These are phyloP conservation scores for Cyphellophora europaea DNA, from an alignment of 2,329 filamentous ascomycete species.

Conservation along the genomic window DNA sequence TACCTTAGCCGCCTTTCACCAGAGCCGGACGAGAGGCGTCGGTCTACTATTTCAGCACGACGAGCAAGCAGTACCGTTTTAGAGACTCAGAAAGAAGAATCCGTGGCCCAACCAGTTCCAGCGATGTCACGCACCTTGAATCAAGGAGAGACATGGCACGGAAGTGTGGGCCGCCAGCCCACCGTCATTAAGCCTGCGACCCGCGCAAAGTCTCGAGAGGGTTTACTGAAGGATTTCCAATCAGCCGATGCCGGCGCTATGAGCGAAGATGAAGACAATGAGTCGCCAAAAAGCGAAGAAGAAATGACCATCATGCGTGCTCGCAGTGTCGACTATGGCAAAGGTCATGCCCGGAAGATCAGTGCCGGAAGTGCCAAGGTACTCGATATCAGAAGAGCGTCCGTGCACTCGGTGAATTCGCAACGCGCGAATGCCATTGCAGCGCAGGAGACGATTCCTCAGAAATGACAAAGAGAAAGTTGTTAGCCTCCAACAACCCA, in stretches of 20 bases:
- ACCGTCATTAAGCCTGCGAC: constrained; percentile 54
- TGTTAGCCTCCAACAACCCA: no score
- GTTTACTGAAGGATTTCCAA: constrained; percentile 40
- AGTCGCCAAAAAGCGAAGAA: constrained; percentile 16
- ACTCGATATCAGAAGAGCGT: constrained; percentile 54
- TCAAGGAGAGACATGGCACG: constrained; percentile 36
- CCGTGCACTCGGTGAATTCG: constrained; percentile 38
- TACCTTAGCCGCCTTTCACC: constrained; percentile 54
- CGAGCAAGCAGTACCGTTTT: constrained; percentile 39
- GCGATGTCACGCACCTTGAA: constrained; percentile 15
- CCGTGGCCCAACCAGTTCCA: constrained; percentile 28
- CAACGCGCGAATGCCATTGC: constrained; percentile 3
- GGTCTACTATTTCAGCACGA: constrained; percentile 20
- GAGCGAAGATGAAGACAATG: constrained; percentile 17
- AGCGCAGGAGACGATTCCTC: not conserved
- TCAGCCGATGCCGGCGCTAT: constrained; percentile 14
- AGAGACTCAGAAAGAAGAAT: constrained; percentile 52
- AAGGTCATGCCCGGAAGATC: constrained; percentile 59
- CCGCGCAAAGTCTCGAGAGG: constrained; percentile 53
- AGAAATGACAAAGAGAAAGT: no score
- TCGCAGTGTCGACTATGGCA: constrained; percentile 56
- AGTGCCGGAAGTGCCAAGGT: constrained; percentile 71
- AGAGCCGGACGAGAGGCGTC: constrained; percentile 33
- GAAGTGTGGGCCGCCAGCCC: constrained; percentile 46
- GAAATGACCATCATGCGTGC: constrained; percentile 39